Evolutionary conservation across 495 filamentous ascomycete species (phyloP), one percentile per base, ranked within the genome.

Genomic region (Tuber borchii): DNA sequence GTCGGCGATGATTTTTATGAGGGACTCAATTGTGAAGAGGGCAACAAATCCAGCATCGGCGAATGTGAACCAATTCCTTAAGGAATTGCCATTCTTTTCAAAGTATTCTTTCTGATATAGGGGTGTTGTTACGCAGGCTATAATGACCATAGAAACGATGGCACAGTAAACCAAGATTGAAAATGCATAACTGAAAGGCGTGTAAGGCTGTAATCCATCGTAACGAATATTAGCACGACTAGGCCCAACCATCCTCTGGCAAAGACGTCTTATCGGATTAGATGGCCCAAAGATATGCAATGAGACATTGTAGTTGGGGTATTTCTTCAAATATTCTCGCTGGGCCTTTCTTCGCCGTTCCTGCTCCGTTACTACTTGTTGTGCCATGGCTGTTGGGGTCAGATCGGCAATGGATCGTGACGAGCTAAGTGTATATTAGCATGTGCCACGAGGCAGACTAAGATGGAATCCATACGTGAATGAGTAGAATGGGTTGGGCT

Each of bases 401-500:
- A 97, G 83, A 46, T 91, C 90, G 71, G 95, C 91, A 73, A 91
- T 90, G 3, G 90, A 88, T 39, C 72, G 42, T 5, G 81, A 71
- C 20, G 26, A 65, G 17, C 80, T 51, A 48, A 6, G 73, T 19
- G 31, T 2, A 56, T n/a, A 39, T 80, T 46, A 80, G 73, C 68
- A 44, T 26, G 45, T 56, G 56, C n/a, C 71, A 17, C 5, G 3
- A 3, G 45, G 45, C 8, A 39, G n/a, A 26, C 19, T 71, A 44
- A 69, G 68, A n/a, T 39, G 31, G 14, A 71, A 42, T 46, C 68
- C 61, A 73, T 80, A 82, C 80, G 77, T 75, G 48, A 82, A 79
- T 9, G 93, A 92, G 82, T 97, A 97, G 84, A 99, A 99, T 6
- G 95, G 95, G 85, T 99, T 99, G 2, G 93, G 92, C 75, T 98